Conservation (phyloP, 2,329 filamentous ascomycete species). For the Paradendryphiella salina region DNA sequence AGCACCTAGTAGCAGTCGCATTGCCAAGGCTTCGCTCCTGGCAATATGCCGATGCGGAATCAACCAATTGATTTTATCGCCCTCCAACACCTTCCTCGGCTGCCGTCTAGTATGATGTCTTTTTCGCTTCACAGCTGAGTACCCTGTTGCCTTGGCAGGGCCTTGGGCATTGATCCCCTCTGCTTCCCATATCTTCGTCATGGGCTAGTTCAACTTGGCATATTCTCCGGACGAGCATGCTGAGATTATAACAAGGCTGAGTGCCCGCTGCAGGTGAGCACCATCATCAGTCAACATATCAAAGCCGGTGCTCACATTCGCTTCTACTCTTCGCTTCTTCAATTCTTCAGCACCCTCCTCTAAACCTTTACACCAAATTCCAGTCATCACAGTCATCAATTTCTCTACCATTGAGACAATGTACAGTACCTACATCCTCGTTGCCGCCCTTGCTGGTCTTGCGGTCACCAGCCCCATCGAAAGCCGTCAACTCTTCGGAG, state of each 20-base stretch:
- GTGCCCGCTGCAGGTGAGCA: background rate
- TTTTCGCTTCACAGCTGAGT: background rate
- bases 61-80: conserved; percentile 6
- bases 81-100: conserved; percentile 10
- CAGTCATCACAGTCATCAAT: background rate
- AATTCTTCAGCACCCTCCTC: background rate
- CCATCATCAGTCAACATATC: conserved; percentile 5
- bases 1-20: background rate
- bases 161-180: background rate
- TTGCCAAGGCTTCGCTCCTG: conserved; percentile 1
- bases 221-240: background rate
- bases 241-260: conserved; percentile 7
- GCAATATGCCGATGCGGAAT: background rate
- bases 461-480: conserved; percentile 30
- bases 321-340: conserved; percentile 3
- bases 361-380: background rate
- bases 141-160: conserved; percentile 5
- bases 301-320: conserved; percentile 4
- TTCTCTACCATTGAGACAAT: conserved; percentile 18
- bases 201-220: background rate
- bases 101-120: background rate
- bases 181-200: background rate
- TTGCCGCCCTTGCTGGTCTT: conserved; percentile 27
- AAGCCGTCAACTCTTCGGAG: conserved; percentile 26
- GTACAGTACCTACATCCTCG: conserved; percentile 32